A percentile compares a stretch with the other conserved stretches of the same genome.
These are phyloP conservation scores for Cryptococcus sp. DNA, from an alignment of 1,284 basidiomycete species.

Conservation along the genomic window DNA sequence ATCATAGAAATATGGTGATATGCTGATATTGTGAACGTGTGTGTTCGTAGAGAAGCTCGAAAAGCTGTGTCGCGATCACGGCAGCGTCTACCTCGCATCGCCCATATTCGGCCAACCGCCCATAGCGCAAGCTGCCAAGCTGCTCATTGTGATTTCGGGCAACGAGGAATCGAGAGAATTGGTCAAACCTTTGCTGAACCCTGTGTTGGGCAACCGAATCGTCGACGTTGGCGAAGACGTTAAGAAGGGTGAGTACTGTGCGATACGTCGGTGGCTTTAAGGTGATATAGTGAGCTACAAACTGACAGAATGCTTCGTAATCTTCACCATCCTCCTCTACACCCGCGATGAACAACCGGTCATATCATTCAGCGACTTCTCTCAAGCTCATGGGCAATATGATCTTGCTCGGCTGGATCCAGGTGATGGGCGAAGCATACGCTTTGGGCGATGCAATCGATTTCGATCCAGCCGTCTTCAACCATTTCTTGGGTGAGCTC, in stretches of 20 bases:
- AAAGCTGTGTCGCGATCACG: constrained; percentile 22
- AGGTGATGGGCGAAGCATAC: constrained; percentile 44
- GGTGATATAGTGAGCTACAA: neutral
- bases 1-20: neutral
- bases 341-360: neutral
- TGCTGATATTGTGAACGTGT: neutral
- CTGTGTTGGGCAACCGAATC: constrained; percentile 24
- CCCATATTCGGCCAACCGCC: constrained; percentile 43
- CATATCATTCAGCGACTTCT: constrained; percentile 25
- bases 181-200: constrained; percentile 26
- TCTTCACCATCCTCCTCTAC: too few relatives aligned
- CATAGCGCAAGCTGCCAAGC: constrained; percentile 30
- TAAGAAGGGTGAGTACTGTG: constrained; percentile 29
- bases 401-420: constrained; percentile 41
- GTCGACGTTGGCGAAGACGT: constrained; percentile 43
- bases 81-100: constrained; percentile 32
- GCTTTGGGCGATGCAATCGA: constrained; percentile 39
- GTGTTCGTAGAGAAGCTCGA: constrained; percentile 27
- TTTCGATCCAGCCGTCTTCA: constrained; percentile 25
- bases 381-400: constrained; percentile 48
- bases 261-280: neutral
- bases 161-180: constrained; percentile 16
- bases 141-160: constrained; percentile 37
- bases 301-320: too few relatives aligned
- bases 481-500: constrained; percentile 11